Evolutionary conservation across 2,329 filamentous ascomycete genomes (phyloP).

Genomic region (Bipolaris gigantea): DNA sequence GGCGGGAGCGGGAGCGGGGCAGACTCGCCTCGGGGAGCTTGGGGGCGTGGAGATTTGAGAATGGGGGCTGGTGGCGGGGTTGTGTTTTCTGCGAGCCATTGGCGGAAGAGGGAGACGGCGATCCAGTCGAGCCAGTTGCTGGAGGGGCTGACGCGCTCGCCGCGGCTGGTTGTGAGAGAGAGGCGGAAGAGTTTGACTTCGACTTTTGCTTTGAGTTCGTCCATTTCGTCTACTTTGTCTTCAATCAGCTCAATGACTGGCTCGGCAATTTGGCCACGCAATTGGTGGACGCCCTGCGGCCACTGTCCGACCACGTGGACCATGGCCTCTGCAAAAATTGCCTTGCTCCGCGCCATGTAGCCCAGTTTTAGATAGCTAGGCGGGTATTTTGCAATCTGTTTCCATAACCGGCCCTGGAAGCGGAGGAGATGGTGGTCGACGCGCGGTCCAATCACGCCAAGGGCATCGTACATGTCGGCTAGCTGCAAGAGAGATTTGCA

Average conservation of each 20-base stretch:
- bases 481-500: constrained; percentile 86
- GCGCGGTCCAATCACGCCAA: constrained; percentile 82
- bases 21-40: constrained; percentile 18
- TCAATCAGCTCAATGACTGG: constrained; percentile 85
- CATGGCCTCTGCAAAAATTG: constrained; percentile 75
- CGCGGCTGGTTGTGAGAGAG: constrained; percentile 73
- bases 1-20: constrained; percentile 37
- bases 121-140: constrained; percentile 90
- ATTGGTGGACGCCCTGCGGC: constrained; percentile 77
- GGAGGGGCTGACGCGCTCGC: constrained; percentile 77
- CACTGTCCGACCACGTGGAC: constrained; percentile 95
- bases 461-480: constrained; percentile 92
- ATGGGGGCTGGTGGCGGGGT: constrained; percentile 66
- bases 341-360: constrained; percentile 78
- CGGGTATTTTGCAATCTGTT: constrained; percentile 95
- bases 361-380: constrained; percentile 89
- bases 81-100: constrained; percentile 91
- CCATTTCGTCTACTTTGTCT: constrained; percentile 90
- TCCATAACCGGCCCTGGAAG: constrained; percentile 89
- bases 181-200: constrained; percentile 83
- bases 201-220: constrained; percentile 76
- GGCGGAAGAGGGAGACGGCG: constrained; percentile 80
- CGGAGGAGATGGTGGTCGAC: constrained; percentile 93
- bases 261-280: constrained; percentile 70
- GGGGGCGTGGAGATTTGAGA: constrained; percentile 50